phyloP scores from a whole-genome alignment of 2,329 filamentous ascomycete species.

The Calonectria pseudoreteaudii region DNA sequence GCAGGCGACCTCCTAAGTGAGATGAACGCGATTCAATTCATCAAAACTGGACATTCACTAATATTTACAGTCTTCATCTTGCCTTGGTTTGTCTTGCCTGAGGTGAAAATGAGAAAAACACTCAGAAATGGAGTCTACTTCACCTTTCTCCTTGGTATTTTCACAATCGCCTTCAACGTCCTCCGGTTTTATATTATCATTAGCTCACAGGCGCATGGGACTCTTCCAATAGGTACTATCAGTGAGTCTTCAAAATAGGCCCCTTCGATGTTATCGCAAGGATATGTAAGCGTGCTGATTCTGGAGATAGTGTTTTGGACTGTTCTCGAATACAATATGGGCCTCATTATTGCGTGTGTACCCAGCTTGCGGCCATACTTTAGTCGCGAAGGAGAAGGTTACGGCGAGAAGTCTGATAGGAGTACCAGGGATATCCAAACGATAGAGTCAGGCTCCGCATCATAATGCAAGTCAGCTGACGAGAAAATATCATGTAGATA shows the following conservation, averaged over 20 bases:
- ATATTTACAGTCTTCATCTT: not conserved
- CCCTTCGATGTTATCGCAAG: not conserved
- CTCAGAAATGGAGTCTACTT: not conserved
- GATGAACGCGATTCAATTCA: not conserved
- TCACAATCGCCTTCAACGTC: not conserved
- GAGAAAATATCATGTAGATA: too few species aligned
- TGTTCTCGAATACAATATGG: not conserved
- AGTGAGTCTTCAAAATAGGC: not conserved
- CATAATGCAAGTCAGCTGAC: not conserved
- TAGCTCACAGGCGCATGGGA: not conserved
- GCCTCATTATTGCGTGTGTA: not conserved
- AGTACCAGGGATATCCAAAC: not conserved
- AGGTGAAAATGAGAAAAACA: not conserved
- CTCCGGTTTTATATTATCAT: not conserved
- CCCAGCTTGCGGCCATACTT: not conserved
- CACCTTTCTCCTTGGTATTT: not conserved
- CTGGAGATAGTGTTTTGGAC: not conserved
- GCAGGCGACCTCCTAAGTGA: not conserved
- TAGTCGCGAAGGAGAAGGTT: not conserved
- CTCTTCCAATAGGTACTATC: not conserved
- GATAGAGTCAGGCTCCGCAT: not conserved
- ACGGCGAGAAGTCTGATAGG: not conserved
- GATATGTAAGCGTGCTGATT: not conserved
- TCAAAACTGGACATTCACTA: not conserved
- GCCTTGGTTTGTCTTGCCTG: not conserved